Percentiles rank a stretch among this genome's conserved stretches.
Evolutionary conservation across 495 filamentous ascomycete species (phyloP).

Genomic region (Aspergillus ellipticus): DNA sequence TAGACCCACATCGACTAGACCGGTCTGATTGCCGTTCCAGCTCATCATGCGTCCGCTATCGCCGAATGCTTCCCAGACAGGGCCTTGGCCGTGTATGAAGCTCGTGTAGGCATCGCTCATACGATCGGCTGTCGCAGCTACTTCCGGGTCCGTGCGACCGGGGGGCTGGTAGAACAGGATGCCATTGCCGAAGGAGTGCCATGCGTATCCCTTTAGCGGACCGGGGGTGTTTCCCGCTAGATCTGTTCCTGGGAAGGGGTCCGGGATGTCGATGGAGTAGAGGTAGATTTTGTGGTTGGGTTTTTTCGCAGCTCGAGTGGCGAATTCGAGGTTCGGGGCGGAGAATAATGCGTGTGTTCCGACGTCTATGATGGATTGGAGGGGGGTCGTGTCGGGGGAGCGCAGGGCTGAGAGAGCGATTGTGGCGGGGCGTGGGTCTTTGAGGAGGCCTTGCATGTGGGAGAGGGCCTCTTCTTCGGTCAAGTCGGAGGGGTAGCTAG

Average conservation of each 20-base stretch:
- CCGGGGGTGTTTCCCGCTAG: background rate
- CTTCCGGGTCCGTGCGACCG: background rate
- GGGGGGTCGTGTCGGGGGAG: background rate
- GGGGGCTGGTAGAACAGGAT: background rate
- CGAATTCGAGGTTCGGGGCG: background rate
- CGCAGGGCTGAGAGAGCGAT: background rate
- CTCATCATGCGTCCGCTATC: background rate
- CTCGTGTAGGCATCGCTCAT: background rate
- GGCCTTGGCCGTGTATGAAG: background rate
- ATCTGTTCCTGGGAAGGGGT: background rate
- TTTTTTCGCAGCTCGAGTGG: background rate
- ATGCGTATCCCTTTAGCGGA: background rate
- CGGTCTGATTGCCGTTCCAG: background rate
- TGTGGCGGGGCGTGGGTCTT: background rate
- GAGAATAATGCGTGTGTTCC: background rate
- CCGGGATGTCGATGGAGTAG: background rate
- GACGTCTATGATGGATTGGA: background rate
- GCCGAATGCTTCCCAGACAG: background rate
- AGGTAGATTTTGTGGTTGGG: background rate
- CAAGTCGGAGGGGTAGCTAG: background rate
- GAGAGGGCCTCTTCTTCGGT: background rate
- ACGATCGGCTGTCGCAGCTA: background rate
- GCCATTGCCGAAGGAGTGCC: background rate
- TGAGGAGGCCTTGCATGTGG: background rate
- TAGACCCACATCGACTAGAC: background rate